Base-by-base conservation (phyloP, 2,329 filamentous ascomycete species). In the Ceratocystis diversiconidia region DNA sequence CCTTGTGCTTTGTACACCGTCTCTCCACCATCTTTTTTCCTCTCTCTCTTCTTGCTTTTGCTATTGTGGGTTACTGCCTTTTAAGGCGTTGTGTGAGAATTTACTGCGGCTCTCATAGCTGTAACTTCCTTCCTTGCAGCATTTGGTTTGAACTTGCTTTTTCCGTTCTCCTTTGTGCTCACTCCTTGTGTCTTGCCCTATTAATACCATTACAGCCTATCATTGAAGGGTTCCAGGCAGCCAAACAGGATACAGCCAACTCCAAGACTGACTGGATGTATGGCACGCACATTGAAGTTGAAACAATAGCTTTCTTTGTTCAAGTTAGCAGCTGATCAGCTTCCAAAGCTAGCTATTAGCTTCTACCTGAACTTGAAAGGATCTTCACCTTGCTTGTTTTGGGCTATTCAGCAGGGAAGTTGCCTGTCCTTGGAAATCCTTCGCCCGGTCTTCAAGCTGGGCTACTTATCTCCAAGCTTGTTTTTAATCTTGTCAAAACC, bases 351-450 rank as follows among this genome's bases (percentile, higher is more conserved):
- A 17, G 10, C 17, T 17, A 30, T 30, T 25, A 30, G 17, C 25
- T 30, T 32, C 17, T 30, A 32, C 22, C 55, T 59, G 30, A 59
- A 12, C 32, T 30, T 59, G 28, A 59, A 59, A 59, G 55, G 55
- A 59, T 59, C 55, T n/a, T 59, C 55, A 8, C 25, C 30, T n/a
- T 36, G 55, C 2, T 59, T 36, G 55, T 59, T 36, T 59, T 59
- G n/a, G 55, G 55, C 28, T 19, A 19, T 59, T 19, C 28, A 59
- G 55, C 55, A 59, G 28, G 55, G 55, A 59, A 59, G 55, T 19
- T 59, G 55, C 55, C 22, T n/a, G 55, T n/a, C 15, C 55, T 59
- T 59, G 5, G 28, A 25, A 59, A 59, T 59, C 55, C 55, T 59
- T 59, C 55, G 4, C 55, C 28, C 19, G 15, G 25, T 59, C 25